Base-by-base conservation (phyloP, 192 early-diverging fungal genomes). In the Entrophospora sp. region DNA sequence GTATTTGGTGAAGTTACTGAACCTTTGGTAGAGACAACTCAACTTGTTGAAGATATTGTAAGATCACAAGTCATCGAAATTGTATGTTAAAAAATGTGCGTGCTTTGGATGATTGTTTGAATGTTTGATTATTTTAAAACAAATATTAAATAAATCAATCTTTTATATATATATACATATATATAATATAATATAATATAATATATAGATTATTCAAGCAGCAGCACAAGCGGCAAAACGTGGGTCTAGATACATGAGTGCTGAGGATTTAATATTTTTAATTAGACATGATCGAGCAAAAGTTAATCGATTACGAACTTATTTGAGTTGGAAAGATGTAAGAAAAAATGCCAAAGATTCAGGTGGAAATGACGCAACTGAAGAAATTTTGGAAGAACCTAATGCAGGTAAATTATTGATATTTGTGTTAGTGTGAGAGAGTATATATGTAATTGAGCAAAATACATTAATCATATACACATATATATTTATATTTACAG, bases 191-290 rank as follows among this genome's bases (percentile, higher is more conserved):
- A 22, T 35, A 20, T 12, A 9, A 28, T 57, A 22, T 36, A 13
- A 31, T 37, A 25, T 40, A 27, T 38, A 91, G 89, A 83, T 92
- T 38, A 85, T 91, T 9, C 80, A 89, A 73, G 91, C 94, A n/a
- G 89, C 94, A 9, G 89, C 87, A 5, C 89, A 91, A 61, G 89
- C 92, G 0, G 77, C 83, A 56, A 87, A 88, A 57, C 86, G 94
- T 16, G 83, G 84, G 0, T 93, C 94, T 7, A 77, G 90, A 31
- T 89, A 84, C 55, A 81, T 94, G 69, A 78, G 80, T 6, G 79
- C 90, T 22, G 95, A 99, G 67, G 97, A 99, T 73, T 75, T 97
- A 34, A 95, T 99, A 27, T 99, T 97, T 71, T 80, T 99, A 24
- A 93, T 97, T 67, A 88, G 95, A 5, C 91, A 97, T 76, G 97